A percentile compares a stretch with the other conserved stretches of the same genome.
phyloP scores from a whole-genome alignment of 2,329 filamentous ascomycete genomes.

The Aspergillus unguis region DNA sequence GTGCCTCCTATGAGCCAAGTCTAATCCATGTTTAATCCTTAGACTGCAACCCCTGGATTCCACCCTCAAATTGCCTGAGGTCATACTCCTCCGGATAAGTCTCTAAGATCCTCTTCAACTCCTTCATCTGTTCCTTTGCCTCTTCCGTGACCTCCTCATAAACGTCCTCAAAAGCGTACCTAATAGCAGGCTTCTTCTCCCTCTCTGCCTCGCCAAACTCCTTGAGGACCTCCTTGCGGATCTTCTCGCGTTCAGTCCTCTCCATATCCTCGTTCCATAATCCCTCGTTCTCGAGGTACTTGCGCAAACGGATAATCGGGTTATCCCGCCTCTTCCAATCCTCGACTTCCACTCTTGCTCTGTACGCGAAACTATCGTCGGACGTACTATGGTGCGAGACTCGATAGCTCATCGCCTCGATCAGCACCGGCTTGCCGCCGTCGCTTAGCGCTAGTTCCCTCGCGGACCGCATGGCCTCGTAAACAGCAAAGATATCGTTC shows the following conservation, averaged over 20 bases:
- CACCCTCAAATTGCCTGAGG: constrained; percentile 69
- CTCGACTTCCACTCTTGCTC: constrained; percentile 86
- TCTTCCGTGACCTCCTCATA: constrained; percentile 87
- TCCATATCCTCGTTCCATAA: constrained; percentile 85
- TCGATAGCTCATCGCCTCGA: constrained; percentile 98
- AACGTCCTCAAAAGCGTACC: constrained; percentile 72
- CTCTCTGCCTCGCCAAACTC: constrained; percentile 72
- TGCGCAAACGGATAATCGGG: constrained; percentile 76
- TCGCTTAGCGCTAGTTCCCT: constrained; percentile 73
- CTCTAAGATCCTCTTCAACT: constrained; percentile 73
- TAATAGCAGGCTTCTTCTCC: constrained; percentile 54
- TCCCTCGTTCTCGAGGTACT: constrained; percentile 81
- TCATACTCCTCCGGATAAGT: constrained; percentile 94
- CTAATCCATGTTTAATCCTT: not conserved
- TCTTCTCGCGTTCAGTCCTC: constrained; percentile 62
- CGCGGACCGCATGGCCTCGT: constrained; percentile 74
- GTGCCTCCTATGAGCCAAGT: not conserved
- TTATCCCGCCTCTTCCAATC: constrained; percentile 92
- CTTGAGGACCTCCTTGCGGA: constrained; percentile 72
- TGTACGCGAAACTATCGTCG: constrained; percentile 95
- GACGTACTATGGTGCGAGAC: constrained; percentile 96
- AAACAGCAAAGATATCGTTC: constrained; percentile 89
- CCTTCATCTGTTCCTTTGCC: constrained; percentile 67
- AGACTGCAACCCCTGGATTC: constrained; percentile 58
- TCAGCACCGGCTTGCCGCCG: constrained; percentile 77